Conservation (phyloP, 148 eudicot genomes). For the Mesembryanthemum crystallinum region DNA sequence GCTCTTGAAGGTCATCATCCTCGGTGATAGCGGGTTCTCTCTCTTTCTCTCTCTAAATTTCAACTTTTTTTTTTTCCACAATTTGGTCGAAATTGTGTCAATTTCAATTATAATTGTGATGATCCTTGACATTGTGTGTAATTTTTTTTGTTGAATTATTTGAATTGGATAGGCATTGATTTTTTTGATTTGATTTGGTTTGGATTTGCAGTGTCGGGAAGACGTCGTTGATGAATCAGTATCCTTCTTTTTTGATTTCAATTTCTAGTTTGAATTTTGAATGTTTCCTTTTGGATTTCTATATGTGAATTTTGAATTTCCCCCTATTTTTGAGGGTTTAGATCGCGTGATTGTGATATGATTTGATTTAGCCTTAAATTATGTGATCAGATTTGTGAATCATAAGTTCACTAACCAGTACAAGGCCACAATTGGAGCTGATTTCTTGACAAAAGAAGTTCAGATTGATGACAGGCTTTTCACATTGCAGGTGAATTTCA, state of each 20-base stretch:
- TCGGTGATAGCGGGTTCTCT: slow-evolving; percentile 77
- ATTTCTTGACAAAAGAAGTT: slow-evolving; percentile 76
- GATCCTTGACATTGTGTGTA: background rate
- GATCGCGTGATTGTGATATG: background rate
- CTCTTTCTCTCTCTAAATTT: background rate
- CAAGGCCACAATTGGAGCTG: slow-evolving; percentile 84
- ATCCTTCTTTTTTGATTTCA: slow-evolving; percentile 30
- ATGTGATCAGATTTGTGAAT: slow-evolving; percentile 56
- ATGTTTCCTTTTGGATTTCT: slow-evolving; percentile 12
- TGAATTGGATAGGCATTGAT: background rate
- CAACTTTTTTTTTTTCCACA: background rate
- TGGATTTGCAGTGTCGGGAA: slow-evolving; percentile 61
- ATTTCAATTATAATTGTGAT: slow-evolving; percentile 10
- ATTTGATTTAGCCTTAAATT: slow-evolving; percentile 26
- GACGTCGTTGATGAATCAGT: slow-evolving; percentile 91
- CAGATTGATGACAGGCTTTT: slow-evolving; percentile 72
- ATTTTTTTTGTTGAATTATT: background rate
- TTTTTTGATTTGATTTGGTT: slow-evolving; percentile 1
- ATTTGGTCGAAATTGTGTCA: background rate
- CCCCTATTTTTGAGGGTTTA: background rate
- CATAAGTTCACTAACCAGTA: slow-evolving; percentile 73
- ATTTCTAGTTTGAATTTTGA: background rate
- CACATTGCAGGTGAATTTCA: slow-evolving; percentile 61
- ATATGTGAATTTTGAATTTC: background rate
- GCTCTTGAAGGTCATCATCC: slow-evolving; percentile 80